These are phyloP conservation scores for Saccharomyces pastorianus DNA, from an alignment of 1,139 yeast species.

Conservation along the genomic window DNA sequence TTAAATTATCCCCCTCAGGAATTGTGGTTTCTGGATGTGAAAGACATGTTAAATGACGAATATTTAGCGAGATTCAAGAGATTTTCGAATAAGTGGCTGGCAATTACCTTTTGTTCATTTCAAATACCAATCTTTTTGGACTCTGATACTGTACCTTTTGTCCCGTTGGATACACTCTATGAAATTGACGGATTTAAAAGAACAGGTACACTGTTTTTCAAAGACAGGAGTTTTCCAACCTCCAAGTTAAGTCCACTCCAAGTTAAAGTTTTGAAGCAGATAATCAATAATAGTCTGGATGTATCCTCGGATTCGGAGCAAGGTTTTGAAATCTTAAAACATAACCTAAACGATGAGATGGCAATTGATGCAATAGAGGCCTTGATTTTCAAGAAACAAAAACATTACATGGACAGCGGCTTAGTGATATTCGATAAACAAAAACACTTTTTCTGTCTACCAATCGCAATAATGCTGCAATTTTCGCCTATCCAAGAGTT, in stretches of 20 bases:
- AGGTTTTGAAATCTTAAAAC: not conserved
- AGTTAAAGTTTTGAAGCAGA: not conserved
- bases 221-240: slow-evolving; percentile 33
- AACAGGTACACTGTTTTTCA: slow-evolving; percentile 38
- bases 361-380: not conserved
- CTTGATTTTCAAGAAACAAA: not conserved
- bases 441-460: slow-evolving; percentile 38
- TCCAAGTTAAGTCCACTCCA: not conserved
- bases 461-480: slow-evolving; percentile 38
- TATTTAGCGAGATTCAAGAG: slow-evolving; percentile 33
- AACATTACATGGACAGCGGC: slow-evolving; percentile 51
- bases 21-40: not conserved
- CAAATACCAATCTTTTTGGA: slow-evolving; percentile 43
- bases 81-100: slow-evolving; percentile 42
- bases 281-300: not conserved
- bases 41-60: slow-evolving; percentile 21
- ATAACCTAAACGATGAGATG: not conserved
- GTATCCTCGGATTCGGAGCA: not conserved
- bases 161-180: slow-evolving; percentile 9
- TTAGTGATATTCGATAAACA: slow-evolving; percentile 40
- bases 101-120: slow-evolving; percentile 42
- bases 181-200: slow-evolving; percentile 34
- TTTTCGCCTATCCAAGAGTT: slow-evolving; percentile 14
- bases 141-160: slow-evolving; percentile 47
- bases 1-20: not conserved